phyloP scores from a whole-genome alignment of 495 filamentous ascomycete genomes.

The Parathielavia appendiculata region DNA sequence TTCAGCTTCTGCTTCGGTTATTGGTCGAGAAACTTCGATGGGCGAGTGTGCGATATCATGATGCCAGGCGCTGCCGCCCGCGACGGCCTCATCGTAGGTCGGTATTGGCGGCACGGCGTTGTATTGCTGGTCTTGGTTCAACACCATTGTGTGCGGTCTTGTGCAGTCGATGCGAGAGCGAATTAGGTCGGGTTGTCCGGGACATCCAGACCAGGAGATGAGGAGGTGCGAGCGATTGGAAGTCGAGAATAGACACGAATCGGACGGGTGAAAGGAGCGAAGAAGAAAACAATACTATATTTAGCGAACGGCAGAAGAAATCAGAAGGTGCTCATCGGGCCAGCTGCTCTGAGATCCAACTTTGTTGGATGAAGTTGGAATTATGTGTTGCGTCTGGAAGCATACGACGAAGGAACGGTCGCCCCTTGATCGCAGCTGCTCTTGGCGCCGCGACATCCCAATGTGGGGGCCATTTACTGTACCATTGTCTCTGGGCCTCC shows the following conservation, averaged over 20 bases:
- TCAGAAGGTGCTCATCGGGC: slow-evolving; percentile 24
- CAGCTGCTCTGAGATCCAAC: slow-evolving; percentile 22
- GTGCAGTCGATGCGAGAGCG: slow-evolving; percentile 10
- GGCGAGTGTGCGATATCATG: slow-evolving; percentile 31
- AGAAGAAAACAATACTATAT: slow-evolving; percentile 11
- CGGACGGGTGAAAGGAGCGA: slow-evolving; percentile 16
- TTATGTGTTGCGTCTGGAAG: not conserved
- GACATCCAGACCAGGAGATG: slow-evolving; percentile 19
- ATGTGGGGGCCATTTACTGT: too few relatives aligned
- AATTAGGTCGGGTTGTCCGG: not conserved
- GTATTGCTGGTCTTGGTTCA: slow-evolving; percentile 45
- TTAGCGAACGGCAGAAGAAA: slow-evolving; percentile 20
- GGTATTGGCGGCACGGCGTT: slow-evolving; percentile 75
- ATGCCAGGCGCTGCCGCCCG: slow-evolving; percentile 34
- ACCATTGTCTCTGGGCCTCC: too few relatives aligned
- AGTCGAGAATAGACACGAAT: not conserved
- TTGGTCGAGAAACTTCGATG: slow-evolving; percentile 25
- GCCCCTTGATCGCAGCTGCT: slow-evolving; percentile 22
- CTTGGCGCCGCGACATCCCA: slow-evolving; percentile 32
- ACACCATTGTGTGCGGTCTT: slow-evolving; percentile 37
- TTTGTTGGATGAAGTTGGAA: slow-evolving; percentile 2
- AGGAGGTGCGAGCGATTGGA: not conserved
- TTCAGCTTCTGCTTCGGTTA: slow-evolving; percentile 33
- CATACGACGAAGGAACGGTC: not conserved
- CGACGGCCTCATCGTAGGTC: slow-evolving; percentile 85